A percentile compares a stretch with the other conserved stretches of the same genome.
Evolutionary conservation across 2,329 filamentous ascomycete species (phyloP).

Genomic region (Clarireedia homoeocarpa): DNA sequence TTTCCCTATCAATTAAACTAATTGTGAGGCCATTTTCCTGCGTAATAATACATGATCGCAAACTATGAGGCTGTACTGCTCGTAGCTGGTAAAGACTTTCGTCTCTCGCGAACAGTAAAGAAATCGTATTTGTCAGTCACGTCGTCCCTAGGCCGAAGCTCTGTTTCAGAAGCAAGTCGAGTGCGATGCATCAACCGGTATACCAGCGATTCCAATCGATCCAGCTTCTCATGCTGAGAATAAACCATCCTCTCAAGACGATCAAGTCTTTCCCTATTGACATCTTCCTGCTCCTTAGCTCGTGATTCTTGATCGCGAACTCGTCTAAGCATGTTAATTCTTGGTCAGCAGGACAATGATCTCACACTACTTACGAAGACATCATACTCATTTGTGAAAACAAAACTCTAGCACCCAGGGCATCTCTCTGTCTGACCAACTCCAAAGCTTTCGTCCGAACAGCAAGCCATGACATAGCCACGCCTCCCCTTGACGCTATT

Average conservation of each 20-base stretch:
- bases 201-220: slow-evolving; percentile 19
- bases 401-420: slow-evolving; percentile 37
- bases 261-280: slow-evolving; percentile 16
- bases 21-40: too few species aligned
- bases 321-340: slow-evolving; percentile 13
- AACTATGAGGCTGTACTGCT: too few species aligned
- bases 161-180: background rate
- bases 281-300: slow-evolving; percentile 16
- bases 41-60: too few species aligned
- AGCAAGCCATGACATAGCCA: slow-evolving; percentile 39
- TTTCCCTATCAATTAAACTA: too few species aligned
- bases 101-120: background rate
- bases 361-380: slow-evolving; percentile 31
- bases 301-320: slow-evolving; percentile 21
- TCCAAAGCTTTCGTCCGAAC: slow-evolving; percentile 39
- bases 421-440: slow-evolving; percentile 38
- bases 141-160: background rate
- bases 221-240: slow-evolving; percentile 21
- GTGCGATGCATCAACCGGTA: slow-evolving; percentile 16
- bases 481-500: slow-evolving; percentile 33
- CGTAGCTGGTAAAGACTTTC: background rate
- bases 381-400: slow-evolving; percentile 44
- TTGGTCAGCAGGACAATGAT: background rate
- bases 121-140: too few species aligned
- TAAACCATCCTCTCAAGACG: slow-evolving; percentile 16